Evolutionary conservation across 257 asterid species (phyloP).

Genomic region (Nicotiana noctiflora): DNA sequence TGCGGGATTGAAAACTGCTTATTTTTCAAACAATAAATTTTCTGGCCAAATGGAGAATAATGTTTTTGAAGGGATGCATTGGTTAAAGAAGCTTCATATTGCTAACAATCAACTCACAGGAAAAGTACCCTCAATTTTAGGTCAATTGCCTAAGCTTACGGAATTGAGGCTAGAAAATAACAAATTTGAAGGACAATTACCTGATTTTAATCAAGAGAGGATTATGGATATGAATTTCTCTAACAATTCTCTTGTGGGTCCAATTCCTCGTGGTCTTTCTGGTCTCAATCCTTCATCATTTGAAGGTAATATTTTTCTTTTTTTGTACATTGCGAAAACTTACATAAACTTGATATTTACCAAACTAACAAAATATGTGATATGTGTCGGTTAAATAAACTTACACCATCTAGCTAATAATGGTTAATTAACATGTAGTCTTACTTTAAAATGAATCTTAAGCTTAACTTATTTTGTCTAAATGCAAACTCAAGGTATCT

Average conservation of each 20-base stretch:
- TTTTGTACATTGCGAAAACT: background rate
- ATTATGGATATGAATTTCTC: conserved; percentile 30
- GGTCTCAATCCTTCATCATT: conserved; percentile 31
- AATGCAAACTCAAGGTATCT: too few relatives aligned
- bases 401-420: background rate
- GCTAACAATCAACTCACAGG: conserved; percentile 41
- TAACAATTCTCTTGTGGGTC: conserved; percentile 41
- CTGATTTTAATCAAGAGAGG: conserved; percentile 24
- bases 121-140: conserved; percentile 30
- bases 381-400: background rate
- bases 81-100: conserved; percentile 51
- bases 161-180: conserved; percentile 45
- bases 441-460: background rate
- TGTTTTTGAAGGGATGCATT: conserved; percentile 35
- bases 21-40: conserved; percentile 39
- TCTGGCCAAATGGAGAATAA: conserved; percentile 28
- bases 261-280: conserved; percentile 35
- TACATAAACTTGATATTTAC: background rate
- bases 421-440: background rate
- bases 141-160: conserved; percentile 32
- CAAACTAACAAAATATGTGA: background rate
- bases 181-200: conserved; percentile 41
- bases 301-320: conserved; percentile 25
- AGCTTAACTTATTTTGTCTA: background rate
- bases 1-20: conserved; percentile 31